Evolutionary conservation across 345 rosid species (phyloP), one percentile per base, ranked within the genome.

Genomic region (Murraya koenigii): DNA sequence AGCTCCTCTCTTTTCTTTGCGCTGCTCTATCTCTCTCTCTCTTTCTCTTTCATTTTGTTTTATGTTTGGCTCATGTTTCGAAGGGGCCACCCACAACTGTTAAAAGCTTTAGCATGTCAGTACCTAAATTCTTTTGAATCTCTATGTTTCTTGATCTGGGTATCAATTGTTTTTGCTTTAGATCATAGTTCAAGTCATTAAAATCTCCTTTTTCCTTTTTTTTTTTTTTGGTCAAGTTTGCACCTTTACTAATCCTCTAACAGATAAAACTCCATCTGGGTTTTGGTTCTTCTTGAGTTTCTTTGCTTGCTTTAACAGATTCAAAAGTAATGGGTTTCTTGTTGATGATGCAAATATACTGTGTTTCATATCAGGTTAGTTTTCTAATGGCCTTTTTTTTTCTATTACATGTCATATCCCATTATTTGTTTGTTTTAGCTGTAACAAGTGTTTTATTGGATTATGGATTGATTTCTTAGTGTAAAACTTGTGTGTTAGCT

Each of bases 121-220:
- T 72, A 74, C 81, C 78, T 74, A 56, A 63, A 64, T 59, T 79
- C 83, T 66, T 44, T 64, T 65, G 67, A 79, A 78, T 82, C 83
- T 86, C 55, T 35, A 23, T 81, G 81, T 80, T 78, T 80, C 68
- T 78, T 81, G 83, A 81, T 88, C 85, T 88, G 83, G 85, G 81
- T 84, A 65, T 81, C 66, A 15, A 59, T 36, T 76, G 25, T 84
- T 49, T 63, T 75, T 63, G 73, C 70, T 54, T 74, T 75, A 69
- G 89, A 85, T 88, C 85, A 75, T 56, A 63, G 60, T 65, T 79
- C 41, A 39, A 60, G 63, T 30, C 61, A n/a, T 78, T 75, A 55
- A 76, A 68, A 68, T 54, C 59, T 72, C 15, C 73, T 1, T 82
- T 74, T 80, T 75, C 63, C 73, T 1, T 80, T 74, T 78, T 71